These are phyloP conservation scores for Phytopythium cucurbitacearum DNA, from an alignment of 352 stramenopile species.

Conservation along the genomic window DNA sequence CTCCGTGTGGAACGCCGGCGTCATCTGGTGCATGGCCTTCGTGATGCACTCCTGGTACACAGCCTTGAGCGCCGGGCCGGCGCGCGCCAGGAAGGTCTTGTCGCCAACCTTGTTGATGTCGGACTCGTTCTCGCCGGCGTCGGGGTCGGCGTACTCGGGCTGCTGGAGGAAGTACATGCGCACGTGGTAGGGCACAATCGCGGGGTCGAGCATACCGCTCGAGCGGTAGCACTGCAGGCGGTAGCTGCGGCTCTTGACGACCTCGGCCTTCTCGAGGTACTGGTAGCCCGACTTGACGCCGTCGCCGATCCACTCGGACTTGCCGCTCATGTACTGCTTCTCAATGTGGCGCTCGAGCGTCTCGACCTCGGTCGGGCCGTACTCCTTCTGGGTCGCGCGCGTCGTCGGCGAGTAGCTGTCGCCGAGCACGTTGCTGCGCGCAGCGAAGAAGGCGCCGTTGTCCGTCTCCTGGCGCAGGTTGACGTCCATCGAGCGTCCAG, in stretches of 20 bases:
- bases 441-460: constrained; percentile 74
- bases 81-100: constrained; percentile 72
- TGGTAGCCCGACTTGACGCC: constrained; percentile 79
- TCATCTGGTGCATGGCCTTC: constrained; percentile 71
- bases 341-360: constrained; percentile 70
- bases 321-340: constrained; percentile 76
- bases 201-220: constrained; percentile 66
- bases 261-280: constrained; percentile 55
- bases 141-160: constrained; percentile 59
- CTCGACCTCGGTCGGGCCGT: constrained; percentile 62
- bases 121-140: constrained; percentile 50
- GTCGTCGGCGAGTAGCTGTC: constrained; percentile 38
- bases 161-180: constrained; percentile 84
- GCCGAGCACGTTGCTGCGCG: constrained; percentile 79
- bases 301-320: constrained; percentile 64
- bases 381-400: constrained; percentile 43
- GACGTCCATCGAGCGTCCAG: constrained; percentile 66
- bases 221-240: constrained; percentile 85
- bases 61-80: constrained; percentile 55
- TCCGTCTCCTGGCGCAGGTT: constrained; percentile 77
- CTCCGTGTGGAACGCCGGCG: constrained; percentile 75
- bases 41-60: constrained; percentile 81
- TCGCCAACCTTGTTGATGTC: constrained; percentile 75
- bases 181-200: constrained; percentile 73
- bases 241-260: constrained; percentile 58